Conservation (phyloP, 2,329 filamentous ascomycete genomes). For the Aspergillus sp. region DNA sequence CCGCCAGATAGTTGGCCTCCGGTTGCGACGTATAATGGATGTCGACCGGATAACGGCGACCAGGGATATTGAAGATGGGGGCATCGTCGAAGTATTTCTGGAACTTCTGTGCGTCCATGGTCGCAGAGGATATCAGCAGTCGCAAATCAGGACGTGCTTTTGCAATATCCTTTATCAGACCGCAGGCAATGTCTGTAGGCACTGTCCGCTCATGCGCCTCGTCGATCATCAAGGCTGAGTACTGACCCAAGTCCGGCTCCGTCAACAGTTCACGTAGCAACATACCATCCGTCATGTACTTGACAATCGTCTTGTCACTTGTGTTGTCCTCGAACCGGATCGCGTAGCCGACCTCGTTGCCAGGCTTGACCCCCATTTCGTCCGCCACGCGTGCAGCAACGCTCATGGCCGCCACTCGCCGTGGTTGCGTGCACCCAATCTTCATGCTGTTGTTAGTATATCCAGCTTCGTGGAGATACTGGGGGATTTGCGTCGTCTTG, state of each 20-base stretch:
- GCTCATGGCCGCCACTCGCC: slow-evolving; percentile 93
- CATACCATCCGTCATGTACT: slow-evolving; percentile 98
- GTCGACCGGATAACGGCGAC: slow-evolving; percentile 78
- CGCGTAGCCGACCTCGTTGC: slow-evolving; percentile 85
- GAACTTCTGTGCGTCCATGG: slow-evolving; percentile 89
- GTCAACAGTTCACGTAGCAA: slow-evolving; percentile 81
- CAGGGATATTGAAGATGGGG: slow-evolving; percentile 90
- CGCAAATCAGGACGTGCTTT: slow-evolving; percentile 76
- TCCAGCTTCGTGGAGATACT: slow-evolving; percentile 86
- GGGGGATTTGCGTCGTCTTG: slow-evolving; percentile 90
- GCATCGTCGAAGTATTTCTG: slow-evolving; percentile 83
- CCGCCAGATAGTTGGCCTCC: slow-evolving; percentile 86
- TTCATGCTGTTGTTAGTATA: slow-evolving; percentile 77
- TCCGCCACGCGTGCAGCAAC: slow-evolving; percentile 94
- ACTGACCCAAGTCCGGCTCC: slow-evolving; percentile 71
- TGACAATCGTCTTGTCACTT: slow-evolving; percentile 79
- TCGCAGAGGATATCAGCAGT: slow-evolving; percentile 85
- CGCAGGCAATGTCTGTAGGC: slow-evolving; percentile 80
- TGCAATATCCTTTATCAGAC: slow-evolving; percentile 79
- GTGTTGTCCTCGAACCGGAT: slow-evolving; percentile 93
- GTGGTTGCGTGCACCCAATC: slow-evolving; percentile 86
- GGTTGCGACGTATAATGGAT: slow-evolving; percentile 85
- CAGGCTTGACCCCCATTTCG: slow-evolving; percentile 81
- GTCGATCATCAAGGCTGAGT: slow-evolving; percentile 89
- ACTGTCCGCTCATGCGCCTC: slow-evolving; percentile 93